phyloP scores from a whole-genome alignment of 2,329 filamentous ascomycete genomes.

The Neospermospora avenae region DNA sequence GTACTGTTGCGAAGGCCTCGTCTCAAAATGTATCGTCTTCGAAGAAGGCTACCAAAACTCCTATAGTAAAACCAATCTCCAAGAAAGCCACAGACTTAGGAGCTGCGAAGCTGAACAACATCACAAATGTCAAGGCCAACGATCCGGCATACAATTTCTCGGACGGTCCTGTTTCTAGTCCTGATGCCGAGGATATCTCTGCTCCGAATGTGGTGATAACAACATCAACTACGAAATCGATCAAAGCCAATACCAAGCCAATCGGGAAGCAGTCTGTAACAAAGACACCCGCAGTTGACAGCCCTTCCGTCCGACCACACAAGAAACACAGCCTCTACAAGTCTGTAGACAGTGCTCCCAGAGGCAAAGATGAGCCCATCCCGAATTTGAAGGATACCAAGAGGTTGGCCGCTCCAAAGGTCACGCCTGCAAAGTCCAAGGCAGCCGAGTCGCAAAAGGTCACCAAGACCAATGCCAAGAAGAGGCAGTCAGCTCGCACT shows the following conservation, averaged over 20 bases:
- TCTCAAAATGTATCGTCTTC: not conserved
- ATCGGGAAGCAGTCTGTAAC: not conserved
- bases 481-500: slow-evolving; percentile 14
- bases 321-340: not conserved
- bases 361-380: not conserved
- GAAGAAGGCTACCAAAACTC: not conserved
- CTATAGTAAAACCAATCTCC: not conserved
- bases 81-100: not conserved
- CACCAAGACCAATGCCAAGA: not conserved
- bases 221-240: not conserved
- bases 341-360: not conserved
- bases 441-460: not conserved
- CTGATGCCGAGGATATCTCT: slow-evolving; percentile 8
- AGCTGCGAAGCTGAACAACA: not conserved
- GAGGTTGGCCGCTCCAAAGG: not conserved
- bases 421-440: not conserved
- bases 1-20: not conserved
- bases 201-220: slow-evolving; percentile 4
- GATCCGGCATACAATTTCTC: not conserved
- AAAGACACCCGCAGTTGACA: not conserved
- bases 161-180: not conserved
- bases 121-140: not conserved
- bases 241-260: not conserved
- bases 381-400: not conserved
- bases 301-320: not conserved